Conservation (phyloP, 768 basidiomycete genomes). For the Mycena latifolia region DNA sequence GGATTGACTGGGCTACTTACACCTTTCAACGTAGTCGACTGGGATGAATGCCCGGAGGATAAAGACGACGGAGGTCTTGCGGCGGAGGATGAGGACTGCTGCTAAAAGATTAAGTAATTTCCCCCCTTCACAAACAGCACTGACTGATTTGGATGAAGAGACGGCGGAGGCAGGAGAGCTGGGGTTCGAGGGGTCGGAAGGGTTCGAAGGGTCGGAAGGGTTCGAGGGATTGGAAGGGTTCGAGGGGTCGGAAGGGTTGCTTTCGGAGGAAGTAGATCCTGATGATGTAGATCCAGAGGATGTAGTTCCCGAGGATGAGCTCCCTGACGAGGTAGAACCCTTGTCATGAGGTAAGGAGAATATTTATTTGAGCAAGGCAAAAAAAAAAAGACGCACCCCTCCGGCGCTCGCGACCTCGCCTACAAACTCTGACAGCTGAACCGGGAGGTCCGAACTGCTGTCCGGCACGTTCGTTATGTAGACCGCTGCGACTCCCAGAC, state of each 20-base stretch:
- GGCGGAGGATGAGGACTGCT: not conserved
- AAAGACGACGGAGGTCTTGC: too few species aligned
- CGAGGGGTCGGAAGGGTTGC: too few species aligned
- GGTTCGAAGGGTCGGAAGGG: too few species aligned
- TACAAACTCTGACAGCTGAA: conserved; percentile 22
- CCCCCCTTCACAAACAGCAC: not conserved
- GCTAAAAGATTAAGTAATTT: not conserved
- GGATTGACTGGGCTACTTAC: not conserved
- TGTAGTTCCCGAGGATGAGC: not conserved
- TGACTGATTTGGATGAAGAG: not conserved
- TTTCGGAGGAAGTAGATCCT: not conserved
- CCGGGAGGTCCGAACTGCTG: conserved; percentile 2
- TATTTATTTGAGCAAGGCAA: too few species aligned
- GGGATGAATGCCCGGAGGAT: not conserved
- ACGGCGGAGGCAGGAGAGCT: not conserved
- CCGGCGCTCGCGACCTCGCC: conserved; percentile 21
- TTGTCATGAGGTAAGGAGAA: not conserved
- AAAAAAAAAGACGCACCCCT: conserved; percentile 10
- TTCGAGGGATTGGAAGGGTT: too few species aligned
- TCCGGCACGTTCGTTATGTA: conserved; percentile 22
- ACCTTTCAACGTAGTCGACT: not conserved
- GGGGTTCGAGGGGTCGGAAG: not conserved
- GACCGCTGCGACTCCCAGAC: conserved; percentile 20
- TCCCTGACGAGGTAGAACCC: not conserved
- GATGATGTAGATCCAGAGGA: not conserved